Base-by-base conservation (phyloP, 495 filamentous ascomycete species). In the Trichocladium uniseriatum region DNA sequence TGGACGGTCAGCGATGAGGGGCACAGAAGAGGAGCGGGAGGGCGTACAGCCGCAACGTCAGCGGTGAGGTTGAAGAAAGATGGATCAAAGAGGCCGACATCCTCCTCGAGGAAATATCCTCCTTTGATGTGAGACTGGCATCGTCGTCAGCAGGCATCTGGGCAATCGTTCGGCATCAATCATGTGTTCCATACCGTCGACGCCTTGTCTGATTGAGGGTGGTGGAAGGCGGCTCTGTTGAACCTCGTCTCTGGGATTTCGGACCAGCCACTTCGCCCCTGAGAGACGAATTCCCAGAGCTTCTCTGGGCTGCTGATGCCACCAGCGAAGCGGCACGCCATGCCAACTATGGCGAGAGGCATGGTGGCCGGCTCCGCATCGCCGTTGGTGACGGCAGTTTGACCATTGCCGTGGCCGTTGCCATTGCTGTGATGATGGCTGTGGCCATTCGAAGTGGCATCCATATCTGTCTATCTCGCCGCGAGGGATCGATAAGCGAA, bases 131-230 rank as follows among this genome's bases (percentile, higher is more conserved):
- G 5, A 29, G 27, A 29, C 27, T 45, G 19, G 28, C 37, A 21
- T 40, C 32, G 7, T 76, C 77, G 48, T 87, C 82, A 18, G 74
- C 72, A n/a, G n/a, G n/a, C n/a, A n/a, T n/a, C n/a, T n/a, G n/a
- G n/a, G n/a, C n/a, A n/a, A n/a, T n/a, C n/a, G n/a, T n/a, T n/a
- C n/a, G n/a, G n/a, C n/a, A n/a, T n/a, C n/a, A n/a, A n/a, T n/a
- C n/a, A n/a, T n/a, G n/a, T n/a, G n/a, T n/a, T n/a, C n/a, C n/a
- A n/a, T 29, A 29, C 27, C 27, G 27, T 29, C 10, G 27, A 5
- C 10, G 10, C 5, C 27, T 10, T 29, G 27, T 29, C 27, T 10
- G 5, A 5, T 10, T 29, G 27, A 29, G 40, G 32, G 21, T 46
- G 21, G n/a, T 38, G 22, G n/a, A 46, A 38, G 0, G 32, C 43